A percentile compares a stretch with the other conserved stretches of the same genome.
These are phyloP conservation scores for Mariannaea elegans DNA, from an alignment of 2,329 filamentous ascomycete species.

Conservation along the genomic window DNA sequence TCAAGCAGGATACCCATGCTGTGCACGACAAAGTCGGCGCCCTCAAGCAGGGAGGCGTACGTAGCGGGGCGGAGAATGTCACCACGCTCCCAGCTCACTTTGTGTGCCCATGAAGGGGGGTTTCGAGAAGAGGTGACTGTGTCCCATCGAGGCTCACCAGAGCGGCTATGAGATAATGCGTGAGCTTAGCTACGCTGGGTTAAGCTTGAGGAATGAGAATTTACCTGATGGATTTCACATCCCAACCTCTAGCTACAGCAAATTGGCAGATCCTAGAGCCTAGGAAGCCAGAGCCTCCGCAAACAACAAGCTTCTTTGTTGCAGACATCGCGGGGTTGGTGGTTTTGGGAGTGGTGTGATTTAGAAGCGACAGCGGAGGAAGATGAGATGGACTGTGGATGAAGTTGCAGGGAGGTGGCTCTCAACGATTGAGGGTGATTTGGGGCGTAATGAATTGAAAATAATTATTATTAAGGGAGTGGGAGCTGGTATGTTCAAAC, in stretches of 20 bases:
- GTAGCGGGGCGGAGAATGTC: slow-evolving; percentile 86
- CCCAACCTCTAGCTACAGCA: slow-evolving; percentile 85
- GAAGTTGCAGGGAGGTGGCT: no score
- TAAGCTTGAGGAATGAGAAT: slow-evolving; percentile 7
- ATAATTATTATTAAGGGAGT: background rate
- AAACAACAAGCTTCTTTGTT: slow-evolving; percentile 85
- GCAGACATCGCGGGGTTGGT: slow-evolving; percentile 56
- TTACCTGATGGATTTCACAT: slow-evolving; percentile 92
- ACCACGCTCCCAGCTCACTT: slow-evolving; percentile 86
- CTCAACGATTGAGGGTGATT: background rate
- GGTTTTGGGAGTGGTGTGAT: slow-evolving; percentile 32
- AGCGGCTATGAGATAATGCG: slow-evolving; percentile 69
- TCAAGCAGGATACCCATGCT: slow-evolving; percentile 96
- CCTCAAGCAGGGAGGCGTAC: slow-evolving; percentile 79
- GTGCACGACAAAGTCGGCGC: slow-evolving; percentile 88
- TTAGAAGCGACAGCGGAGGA: slow-evolving; percentile 19
- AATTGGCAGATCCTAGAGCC: slow-evolving; percentile 91
- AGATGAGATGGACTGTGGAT: background rate
- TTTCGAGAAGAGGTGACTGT: slow-evolving; percentile 74
- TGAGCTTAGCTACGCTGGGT: slow-evolving; percentile 24
- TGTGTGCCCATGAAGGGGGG: slow-evolving; percentile 81
- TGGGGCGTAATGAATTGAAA: background rate
- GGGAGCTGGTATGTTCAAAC: slow-evolving; percentile 20
- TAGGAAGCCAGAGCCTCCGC: slow-evolving; percentile 92
- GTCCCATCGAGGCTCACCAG: slow-evolving; percentile 88